phyloP scores from a whole-genome alignment of 2,329 filamentous ascomycete species.

The Diaporthe longicolla region DNA sequence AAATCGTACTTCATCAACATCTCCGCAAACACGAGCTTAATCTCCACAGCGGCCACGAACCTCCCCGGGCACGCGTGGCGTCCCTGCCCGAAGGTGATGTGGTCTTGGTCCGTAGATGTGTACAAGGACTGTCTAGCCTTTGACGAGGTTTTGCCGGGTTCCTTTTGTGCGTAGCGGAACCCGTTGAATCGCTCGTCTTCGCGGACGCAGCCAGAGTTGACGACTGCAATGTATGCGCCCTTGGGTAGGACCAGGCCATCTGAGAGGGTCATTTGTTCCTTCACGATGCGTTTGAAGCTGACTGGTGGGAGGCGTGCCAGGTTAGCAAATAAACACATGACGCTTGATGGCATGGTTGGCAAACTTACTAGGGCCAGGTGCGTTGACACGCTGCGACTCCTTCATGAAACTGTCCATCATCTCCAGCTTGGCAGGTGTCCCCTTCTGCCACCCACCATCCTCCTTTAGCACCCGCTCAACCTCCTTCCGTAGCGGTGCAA shows the following conservation, averaged over 20 bases:
- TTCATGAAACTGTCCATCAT: neutral
- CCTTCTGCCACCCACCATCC: neutral
- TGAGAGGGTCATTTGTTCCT: neutral
- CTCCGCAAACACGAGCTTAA: neutral
- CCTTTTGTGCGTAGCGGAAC: neutral
- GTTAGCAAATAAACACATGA: neutral
- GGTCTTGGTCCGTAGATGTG: neutral
- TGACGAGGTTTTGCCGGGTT: neutral
- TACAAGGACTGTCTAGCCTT: neutral
- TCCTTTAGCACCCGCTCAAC: neutral
- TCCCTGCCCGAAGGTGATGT: neutral
- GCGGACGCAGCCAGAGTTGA: neutral
- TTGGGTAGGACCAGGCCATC: neutral
- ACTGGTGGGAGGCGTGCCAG: neutral
- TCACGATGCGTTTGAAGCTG: neutral
- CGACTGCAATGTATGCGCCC: neutral
- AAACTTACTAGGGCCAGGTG: neutral
- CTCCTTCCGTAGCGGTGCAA: neutral
- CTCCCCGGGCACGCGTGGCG: neutral
- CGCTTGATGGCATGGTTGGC: neutral
- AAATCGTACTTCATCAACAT: neutral
- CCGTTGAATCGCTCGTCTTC: neutral
- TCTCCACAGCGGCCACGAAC: neutral
- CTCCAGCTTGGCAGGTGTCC: neutral
- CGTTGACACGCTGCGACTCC: neutral